Conservation (phyloP, 371 early-diverging fungal species). For the Mortierella sp. region DNA sequence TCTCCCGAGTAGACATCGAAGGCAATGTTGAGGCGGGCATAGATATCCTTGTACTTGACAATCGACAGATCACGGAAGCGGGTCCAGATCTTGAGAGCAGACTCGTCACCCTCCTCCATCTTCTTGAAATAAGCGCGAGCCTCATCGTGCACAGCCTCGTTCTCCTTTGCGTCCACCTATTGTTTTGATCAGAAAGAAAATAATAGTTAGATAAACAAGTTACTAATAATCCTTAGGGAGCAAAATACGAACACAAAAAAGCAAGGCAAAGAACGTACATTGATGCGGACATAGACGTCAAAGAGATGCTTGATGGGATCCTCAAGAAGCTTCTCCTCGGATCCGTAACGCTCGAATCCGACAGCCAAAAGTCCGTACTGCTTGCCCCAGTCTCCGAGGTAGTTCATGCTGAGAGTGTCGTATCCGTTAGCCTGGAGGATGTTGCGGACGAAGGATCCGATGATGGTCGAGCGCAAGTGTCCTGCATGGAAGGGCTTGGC, state of each 20-base stretch:
- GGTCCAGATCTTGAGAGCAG: constrained; percentile 90
- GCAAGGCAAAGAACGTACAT: constrained; percentile 61
- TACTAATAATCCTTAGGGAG: neutral
- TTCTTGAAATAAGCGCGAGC: constrained; percentile 97
- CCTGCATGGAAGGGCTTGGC: constrained; percentile 99
- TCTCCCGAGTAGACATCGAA: constrained; percentile 99
- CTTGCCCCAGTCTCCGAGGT: constrained; percentile 99
- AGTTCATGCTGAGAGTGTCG: constrained; percentile 93
- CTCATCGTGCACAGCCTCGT: constrained; percentile 83
- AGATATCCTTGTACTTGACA: constrained; percentile 94
- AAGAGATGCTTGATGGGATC: constrained; percentile 97
- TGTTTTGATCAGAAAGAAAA: neutral
- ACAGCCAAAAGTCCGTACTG: constrained; percentile 99
- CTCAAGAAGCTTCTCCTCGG: constrained; percentile 79
- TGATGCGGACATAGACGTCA: constrained; percentile 97
- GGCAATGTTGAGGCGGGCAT: constrained; percentile 93
- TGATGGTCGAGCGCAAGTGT: constrained; percentile 98
- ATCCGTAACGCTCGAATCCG: constrained; percentile 92
- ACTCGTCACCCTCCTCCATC: constrained; percentile 98
- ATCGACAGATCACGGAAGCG: constrained; percentile 96
- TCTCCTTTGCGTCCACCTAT: constrained; percentile 75
- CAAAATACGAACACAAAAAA: neutral
- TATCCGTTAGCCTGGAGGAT: constrained; percentile 92
- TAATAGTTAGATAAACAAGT: neutral
- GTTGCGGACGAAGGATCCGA: constrained; percentile 96